Evolutionary conservation across 768 basidiomycete genomes (phyloP), one percentile per base, ranked within the genome.

Genomic region (Neoboletus brunneissimus): DNA sequence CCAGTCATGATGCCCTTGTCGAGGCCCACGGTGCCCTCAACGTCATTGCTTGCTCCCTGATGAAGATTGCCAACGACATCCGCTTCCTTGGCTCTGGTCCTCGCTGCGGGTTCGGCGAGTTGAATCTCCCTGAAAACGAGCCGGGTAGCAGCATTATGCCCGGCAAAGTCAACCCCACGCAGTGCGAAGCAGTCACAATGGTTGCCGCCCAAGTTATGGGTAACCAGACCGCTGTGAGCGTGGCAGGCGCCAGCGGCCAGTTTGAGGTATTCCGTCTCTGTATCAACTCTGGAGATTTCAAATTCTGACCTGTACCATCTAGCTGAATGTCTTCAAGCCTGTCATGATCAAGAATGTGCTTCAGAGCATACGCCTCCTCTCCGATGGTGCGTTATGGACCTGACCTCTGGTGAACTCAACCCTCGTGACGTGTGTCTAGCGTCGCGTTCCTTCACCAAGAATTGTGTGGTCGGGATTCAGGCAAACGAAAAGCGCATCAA

Each of bases 21-120:
- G 97, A 99, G 76, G 86, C 94, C 11, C 96, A 98, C 56, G 97
- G 97, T 53, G 96, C 95, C 16, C 82, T 99, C 62, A 98, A 98
- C 74, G 90, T 91, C 43, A 73, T 99, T 53, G 97, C 97, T n/a
- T 91, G 89, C 70, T 97, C 94, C 10, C 76, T 98, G 63, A 97
- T 98, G 94, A 99, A 99, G 81, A 98, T 99, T 67, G 96, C 96
- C 48, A 98, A 99, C 71, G 97, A 99, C 68, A 96, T 99, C 70
- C 88, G 97, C 51, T 98, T 89, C 81, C 88, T 99, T 63, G 96
- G 87, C 25, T 98, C 96, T 48, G 97, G 97, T 54, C 97, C 97
- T 56, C 89, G 97, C 43, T 99, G 97, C 67, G 97, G 97, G 54
- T 82, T 99, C 45, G 97, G 97, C 23, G 97, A 99, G 75, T 78